A percentile compares a stretch with the other conserved stretches of the same genome.
These are phyloP conservation scores for Chrysoporthe cubensis DNA, from an alignment of 2,329 filamentous ascomycete species.

Conservation along the genomic window DNA sequence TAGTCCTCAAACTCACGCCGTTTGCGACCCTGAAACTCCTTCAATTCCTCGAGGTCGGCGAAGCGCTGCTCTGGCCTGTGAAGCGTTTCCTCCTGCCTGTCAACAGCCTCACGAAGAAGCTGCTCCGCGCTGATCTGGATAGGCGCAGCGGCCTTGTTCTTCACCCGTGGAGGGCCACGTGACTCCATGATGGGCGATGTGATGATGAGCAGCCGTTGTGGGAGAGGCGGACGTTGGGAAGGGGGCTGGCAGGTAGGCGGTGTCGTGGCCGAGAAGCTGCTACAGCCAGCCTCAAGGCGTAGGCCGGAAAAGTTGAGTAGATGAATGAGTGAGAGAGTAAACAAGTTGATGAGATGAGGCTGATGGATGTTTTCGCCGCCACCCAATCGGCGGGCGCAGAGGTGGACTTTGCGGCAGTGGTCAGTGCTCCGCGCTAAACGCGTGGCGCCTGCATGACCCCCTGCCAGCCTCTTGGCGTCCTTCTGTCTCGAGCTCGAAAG, in stretches of 20 bases:
- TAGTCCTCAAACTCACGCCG: constrained; percentile 98
- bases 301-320: background rate
- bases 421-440: constrained; percentile 20
- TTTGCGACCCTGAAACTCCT: constrained; percentile 96
- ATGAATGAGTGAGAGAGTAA: background rate
- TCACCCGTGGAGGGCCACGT: constrained; percentile 91
- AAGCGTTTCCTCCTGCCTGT: constrained; percentile 86
- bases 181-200: constrained; percentile 74
- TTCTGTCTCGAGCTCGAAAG: background rate
- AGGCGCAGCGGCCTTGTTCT: constrained; percentile 95
- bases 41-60: constrained; percentile 93
- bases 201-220: constrained; percentile 2
- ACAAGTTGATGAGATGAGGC: constrained; percentile 8
- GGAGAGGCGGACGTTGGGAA: background rate
- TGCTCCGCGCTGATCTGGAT: constrained; percentile 95
- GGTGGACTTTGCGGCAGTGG: constrained; percentile 2
- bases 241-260: background rate
- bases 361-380: constrained; percentile 20
- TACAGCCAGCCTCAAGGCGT: background rate
- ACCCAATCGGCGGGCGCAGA: constrained; percentile 2
- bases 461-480: background rate
- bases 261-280: background rate
- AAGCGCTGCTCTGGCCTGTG: constrained; percentile 94
- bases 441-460: constrained; percentile 17
- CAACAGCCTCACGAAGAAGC: constrained; percentile 93